These are phyloP conservation scores for Wickerhamiella cacticola DNA, from an alignment of 805 yeast species.

Conservation along the genomic window DNA sequence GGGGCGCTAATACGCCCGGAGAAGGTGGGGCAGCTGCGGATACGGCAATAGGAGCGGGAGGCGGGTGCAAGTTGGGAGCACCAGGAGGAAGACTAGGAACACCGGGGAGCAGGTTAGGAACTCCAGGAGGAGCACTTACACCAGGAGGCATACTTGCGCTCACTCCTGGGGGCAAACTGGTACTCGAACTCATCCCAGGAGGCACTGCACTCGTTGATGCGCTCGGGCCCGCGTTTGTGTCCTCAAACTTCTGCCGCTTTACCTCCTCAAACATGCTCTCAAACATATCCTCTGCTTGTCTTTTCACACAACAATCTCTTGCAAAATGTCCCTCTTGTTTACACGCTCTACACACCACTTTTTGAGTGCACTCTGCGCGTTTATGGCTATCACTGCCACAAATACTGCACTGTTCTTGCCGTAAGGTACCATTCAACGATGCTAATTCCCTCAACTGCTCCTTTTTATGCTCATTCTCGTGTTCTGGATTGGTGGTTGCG, in stretches of 20 bases:
- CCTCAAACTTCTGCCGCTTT: conserved; percentile 24
- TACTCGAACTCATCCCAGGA: too few species aligned
- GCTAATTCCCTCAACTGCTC: conserved; percentile 89
- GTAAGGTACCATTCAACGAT: conserved; percentile 80
- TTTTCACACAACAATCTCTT: conserved; percentile 49
- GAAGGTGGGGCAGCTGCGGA: conserved; percentile 3
- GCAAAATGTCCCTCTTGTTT: conserved; percentile 80
- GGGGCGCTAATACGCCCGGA: too few species aligned
- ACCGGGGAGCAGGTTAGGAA: neutral
- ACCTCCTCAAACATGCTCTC: conserved; percentile 42
- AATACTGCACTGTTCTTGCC: conserved; percentile 61
- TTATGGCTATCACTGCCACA: conserved; percentile 61
- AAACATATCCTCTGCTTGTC: conserved; percentile 36
- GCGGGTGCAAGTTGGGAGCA: neutral
- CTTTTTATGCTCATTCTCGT: conserved; percentile 82
- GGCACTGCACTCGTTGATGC: too few species aligned
- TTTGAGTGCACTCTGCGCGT: conserved; percentile 48
- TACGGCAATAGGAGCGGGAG: neutral
- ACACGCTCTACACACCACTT: conserved; percentile 60
- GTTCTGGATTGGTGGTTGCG: conserved; percentile 83
- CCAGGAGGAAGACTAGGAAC: too few species aligned
- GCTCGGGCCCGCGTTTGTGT: too few species aligned
- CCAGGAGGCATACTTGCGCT: too few species aligned
- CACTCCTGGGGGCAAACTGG: too few species aligned
- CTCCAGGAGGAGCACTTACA: neutral